Evolutionary conservation across 1,139 yeast genomes (phyloP), one percentile per base, ranked within the genome.

Genomic region (Meyerozyma athensensis): DNA sequence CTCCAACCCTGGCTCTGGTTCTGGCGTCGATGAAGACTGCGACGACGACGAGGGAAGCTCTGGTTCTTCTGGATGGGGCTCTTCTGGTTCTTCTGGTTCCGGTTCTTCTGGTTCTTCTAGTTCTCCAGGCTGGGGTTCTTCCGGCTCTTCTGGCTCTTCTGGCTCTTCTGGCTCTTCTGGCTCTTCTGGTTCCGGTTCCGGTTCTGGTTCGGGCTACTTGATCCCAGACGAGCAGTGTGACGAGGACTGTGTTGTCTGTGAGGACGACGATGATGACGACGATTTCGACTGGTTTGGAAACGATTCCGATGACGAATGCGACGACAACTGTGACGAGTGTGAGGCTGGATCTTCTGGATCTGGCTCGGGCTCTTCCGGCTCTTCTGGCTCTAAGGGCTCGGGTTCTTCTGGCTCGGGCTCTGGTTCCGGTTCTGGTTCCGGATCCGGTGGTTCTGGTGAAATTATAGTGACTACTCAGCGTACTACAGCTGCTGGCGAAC

Each of bases 21-120:
- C 32, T 4, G 32, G 32, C 32, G 28, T 24, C 28, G 28, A 46
- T 30, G 56, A 44, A 30, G 44, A 41, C 36, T 41, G 49, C 36
- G 45, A 47, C 34, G 43, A 41, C 24, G 53, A 47, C 19, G 44
- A 39, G 49, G 44, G 20, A 54, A 45, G 26, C 26, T n/a, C n/a
- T n/a, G n/a, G n/a, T n/a, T n/a, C n/a, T 12, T 49, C 45, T 32
- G 38, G 36, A 6, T 39, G n/a, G n/a, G n/a, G n/a, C n/a, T n/a
- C n/a, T n/a, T n/a, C n/a, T n/a, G n/a, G 41, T 12, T 41, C 39
- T 21, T 38, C 34, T 19, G 45, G 33, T 3, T 30, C 37, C n/a
- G 37, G 21, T 5, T 19, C 31, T 14, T 31, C 38, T 9, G 32
- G 36, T 14, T 28, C 32, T 28, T 21, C 38, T 19, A 34, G 34